Evolutionary conservation across 345 rosid genomes (phyloP).

Genomic region (Rhodamnia argentea): DNA sequence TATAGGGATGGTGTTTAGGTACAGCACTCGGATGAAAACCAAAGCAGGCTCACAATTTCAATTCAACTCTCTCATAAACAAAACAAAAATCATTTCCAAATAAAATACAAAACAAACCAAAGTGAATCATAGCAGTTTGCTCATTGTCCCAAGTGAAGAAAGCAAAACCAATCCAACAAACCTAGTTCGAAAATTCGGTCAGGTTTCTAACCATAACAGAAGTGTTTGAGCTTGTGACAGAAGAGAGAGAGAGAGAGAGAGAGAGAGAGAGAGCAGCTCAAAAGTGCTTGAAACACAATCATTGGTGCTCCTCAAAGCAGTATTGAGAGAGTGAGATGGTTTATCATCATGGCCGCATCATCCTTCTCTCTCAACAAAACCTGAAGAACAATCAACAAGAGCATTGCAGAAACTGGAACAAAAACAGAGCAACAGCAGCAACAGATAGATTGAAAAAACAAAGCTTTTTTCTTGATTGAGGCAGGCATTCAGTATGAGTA

Average conservation of each 20-base stretch:
- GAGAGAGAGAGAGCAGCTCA: not conserved
- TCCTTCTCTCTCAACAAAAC: not conserved
- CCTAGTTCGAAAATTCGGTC: not conserved
- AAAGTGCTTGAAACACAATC: not conserved
- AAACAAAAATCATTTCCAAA: no score
- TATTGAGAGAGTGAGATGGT: not conserved
- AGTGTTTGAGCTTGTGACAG: not conserved
- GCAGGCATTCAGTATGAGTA: not conserved
- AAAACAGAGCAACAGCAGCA: not conserved
- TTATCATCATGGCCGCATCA: not conserved
- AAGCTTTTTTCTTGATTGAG: not conserved
- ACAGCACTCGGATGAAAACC: no score
- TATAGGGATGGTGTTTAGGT: no score
- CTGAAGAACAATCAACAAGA: not conserved
- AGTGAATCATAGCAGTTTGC: no score
- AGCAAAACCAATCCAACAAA: not conserved
- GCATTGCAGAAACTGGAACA: not conserved
- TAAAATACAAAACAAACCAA: no score
- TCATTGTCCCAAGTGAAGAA: not conserved
- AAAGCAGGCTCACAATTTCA: no score
- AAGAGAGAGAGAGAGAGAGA: not conserved
- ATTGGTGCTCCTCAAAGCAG: not conserved
- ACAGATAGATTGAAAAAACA: not conserved
- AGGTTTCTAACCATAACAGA: not conserved
- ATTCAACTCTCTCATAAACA: no score